These are phyloP conservation scores for Stephania yunnanensis DNA, from an alignment of 164 flowering plant species.

Conservation along the genomic window DNA sequence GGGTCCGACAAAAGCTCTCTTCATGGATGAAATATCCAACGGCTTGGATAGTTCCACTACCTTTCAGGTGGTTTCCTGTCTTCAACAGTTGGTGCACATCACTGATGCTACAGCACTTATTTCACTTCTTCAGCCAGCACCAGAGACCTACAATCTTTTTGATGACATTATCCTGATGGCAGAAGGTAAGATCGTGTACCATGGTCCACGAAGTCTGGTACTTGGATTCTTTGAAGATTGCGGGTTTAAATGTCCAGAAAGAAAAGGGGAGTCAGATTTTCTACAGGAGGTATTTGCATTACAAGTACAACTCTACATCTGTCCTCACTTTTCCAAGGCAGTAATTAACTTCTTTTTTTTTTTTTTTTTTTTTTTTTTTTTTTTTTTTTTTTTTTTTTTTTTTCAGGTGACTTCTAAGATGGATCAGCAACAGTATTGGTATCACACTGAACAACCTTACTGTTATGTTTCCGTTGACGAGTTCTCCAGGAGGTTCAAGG, in stretches of 20 bases:
- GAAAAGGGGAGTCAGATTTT: conserved; percentile 53
- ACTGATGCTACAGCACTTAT: conserved; percentile 41
- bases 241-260: conserved; percentile 52
- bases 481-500: conserved; percentile 34
- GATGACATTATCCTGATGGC: conserved; percentile 55
- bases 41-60: conserved; percentile 57
- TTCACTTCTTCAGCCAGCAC: conserved; percentile 61
- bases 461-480: conserved; percentile 37
- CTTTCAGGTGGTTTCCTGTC: conserved; percentile 41
- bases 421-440: conserved; percentile 66
- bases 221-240: conserved; percentile 41
- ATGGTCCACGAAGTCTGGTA: conserved; percentile 36
- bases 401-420: conserved; percentile 56
- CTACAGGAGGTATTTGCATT: conserved; percentile 40
- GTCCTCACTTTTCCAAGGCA: not conserved
- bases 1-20: conserved; percentile 45
- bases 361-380: not conserved
- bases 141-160: conserved; percentile 54
- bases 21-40: conserved; percentile 61
- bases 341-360: not conserved
- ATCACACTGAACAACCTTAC: conserved; percentile 28
- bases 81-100: conserved; percentile 44
- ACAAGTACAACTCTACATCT: not conserved
- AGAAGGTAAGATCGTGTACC: conserved; percentile 47
- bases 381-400: not conserved